These are phyloP conservation scores for Colletotrichum paranaense DNA, from an alignment of 2,329 filamentous ascomycete genomes.

Conservation along the genomic window DNA sequence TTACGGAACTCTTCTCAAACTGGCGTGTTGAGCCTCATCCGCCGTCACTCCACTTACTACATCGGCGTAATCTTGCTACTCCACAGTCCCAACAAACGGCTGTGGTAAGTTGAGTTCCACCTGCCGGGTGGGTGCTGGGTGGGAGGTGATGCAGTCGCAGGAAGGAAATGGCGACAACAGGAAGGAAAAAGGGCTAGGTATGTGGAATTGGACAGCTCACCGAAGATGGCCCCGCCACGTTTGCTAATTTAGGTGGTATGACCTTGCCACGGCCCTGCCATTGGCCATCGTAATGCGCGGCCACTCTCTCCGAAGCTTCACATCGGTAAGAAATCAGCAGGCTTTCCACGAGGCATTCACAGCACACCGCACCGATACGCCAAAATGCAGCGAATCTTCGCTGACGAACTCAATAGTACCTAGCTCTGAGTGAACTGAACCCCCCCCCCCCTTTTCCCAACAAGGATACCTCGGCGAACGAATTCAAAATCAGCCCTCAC, in stretches of 20 bases:
- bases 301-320: not conserved
- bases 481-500: not conserved
- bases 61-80: not conserved
- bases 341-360: conserved; percentile 12
- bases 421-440: not conserved
- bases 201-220: not conserved
- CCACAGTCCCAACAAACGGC: not conserved
- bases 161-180: not conserved
- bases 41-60: not conserved
- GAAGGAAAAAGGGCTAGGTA: not conserved
- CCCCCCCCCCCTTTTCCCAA: not conserved
- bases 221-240: not conserved
- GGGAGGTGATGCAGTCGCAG: not conserved
- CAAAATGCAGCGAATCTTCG: not conserved
- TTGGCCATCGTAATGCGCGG: not conserved
- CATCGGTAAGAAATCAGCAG: conserved; percentile 6
- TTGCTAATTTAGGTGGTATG: not conserved
- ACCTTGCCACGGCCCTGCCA: not conserved
- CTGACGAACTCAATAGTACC: not conserved
- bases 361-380: not conserved
- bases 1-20: not conserved
- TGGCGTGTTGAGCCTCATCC: conserved; percentile 9
- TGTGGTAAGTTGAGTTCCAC: not conserved
- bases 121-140: not conserved
- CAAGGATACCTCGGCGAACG: not conserved